Evolutionary conservation across 179 eudicot genomes (phyloP), one percentile per base, ranked within the genome.

Genomic region (Dionaea muscipula): DNA sequence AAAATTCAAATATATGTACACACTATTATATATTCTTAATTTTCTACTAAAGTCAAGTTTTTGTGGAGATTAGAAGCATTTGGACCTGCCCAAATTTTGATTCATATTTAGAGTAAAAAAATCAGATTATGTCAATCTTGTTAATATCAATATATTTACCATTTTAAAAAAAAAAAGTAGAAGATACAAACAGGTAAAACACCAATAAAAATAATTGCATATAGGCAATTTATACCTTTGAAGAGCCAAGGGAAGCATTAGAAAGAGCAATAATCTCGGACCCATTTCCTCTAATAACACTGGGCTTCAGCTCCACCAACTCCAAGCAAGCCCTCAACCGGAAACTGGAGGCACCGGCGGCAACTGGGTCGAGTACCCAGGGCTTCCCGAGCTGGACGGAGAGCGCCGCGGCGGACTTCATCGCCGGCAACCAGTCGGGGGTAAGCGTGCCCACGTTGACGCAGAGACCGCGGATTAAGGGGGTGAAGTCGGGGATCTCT

Each of bases 361-460:
- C 98, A 13, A 82, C 98, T 0, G 98, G 95, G 78, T 91, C 94
- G 58, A 91, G 85, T 50, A 91, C 91, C 95, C 95, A 91, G 0
- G 95, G 91, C 53, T 52, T 81, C 0, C 71, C 61, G 3, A 47
- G 26, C n/a, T 43, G 12, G 13, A 33, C 52, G 4, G 95, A 85
- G 16, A 59, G 26, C 49, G 51, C 55, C 2, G 86, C 94, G 7
- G 98, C 95, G 3, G 66, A 49, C 53, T 68, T 78, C 91, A 87
- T 91, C 4, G 91, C 85, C 53, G 96, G 94, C 6, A 86, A 45
- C 70, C 83, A 72, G 37, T 74, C 53, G 14, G 80, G 60, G 9
- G 80, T 64, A 39, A 91, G 88, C 0, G 98, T 84, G 4, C 95
- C 95, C 26, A 82, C 72, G 71, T 91, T 87, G 47, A 84, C 28